Evolutionary conservation across 1,284 basidiomycete species (phyloP).

Genomic region (Lignosus rhinocerotis): DNA sequence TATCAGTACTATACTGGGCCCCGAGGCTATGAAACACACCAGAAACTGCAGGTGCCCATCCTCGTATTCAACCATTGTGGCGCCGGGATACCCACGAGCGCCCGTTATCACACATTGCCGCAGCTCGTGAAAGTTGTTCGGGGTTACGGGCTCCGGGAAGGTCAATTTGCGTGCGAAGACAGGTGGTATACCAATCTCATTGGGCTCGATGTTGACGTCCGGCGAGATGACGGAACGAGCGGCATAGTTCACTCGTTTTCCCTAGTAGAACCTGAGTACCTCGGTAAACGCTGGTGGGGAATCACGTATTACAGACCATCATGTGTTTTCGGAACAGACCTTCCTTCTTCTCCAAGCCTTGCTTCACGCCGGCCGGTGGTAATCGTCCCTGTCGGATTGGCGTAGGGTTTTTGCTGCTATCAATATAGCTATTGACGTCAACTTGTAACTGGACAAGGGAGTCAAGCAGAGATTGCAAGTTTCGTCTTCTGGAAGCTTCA

Average conservation of each 20-base stretch:
- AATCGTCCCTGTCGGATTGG: slow-evolving; percentile 85
- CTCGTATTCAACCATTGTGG: slow-evolving; percentile 93
- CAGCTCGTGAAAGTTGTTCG: slow-evolving; percentile 88
- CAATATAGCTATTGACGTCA: slow-evolving; percentile 97
- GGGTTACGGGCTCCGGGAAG: slow-evolving; percentile 96
- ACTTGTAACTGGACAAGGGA: slow-evolving; percentile 88
- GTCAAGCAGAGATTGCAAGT: slow-evolving; percentile 78
- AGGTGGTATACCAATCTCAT: slow-evolving; percentile 98
- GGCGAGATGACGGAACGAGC: slow-evolving; percentile 99
- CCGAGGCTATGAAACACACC: slow-evolving; percentile 41
- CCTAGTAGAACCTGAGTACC: slow-evolving; percentile 47
- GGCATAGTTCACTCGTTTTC: slow-evolving; percentile 99
- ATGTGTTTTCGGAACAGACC: slow-evolving; percentile 98
- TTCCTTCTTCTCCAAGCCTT: slow-evolving; percentile 98
- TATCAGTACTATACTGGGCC: neutral
- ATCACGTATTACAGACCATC: slow-evolving; percentile 70
- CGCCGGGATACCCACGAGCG: slow-evolving; percentile 89
- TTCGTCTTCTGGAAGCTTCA: slow-evolving; percentile 53
- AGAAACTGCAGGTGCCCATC: slow-evolving; percentile 87
- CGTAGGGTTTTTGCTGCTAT: slow-evolving; percentile 94
- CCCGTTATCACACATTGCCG: slow-evolving; percentile 93
- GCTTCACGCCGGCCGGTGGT: slow-evolving; percentile 96
- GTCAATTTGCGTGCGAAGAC: slow-evolving; percentile 98
- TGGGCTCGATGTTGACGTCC: slow-evolving; percentile 99
- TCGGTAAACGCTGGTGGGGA: neutral